Evolutionary conservation across 257 asterid species (phyloP).

Genomic region (Nicotiana sylvestris): DNA sequence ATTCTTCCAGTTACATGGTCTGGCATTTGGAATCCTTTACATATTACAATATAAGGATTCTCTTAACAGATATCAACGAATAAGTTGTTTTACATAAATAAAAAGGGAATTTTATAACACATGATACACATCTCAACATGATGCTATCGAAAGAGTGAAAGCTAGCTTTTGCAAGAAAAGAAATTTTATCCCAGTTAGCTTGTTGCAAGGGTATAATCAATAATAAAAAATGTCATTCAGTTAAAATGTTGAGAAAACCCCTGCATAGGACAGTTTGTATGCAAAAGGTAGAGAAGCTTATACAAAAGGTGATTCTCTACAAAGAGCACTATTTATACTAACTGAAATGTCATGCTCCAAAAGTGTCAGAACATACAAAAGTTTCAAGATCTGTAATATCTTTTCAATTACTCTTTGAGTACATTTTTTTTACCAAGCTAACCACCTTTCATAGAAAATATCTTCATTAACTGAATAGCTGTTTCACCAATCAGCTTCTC

Average conservation of each 20-base stretch:
- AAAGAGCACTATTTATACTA: not conserved
- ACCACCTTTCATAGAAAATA: not conserved
- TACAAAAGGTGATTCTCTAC: not conserved
- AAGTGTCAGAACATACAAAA: not conserved
- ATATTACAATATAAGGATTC: not conserved
- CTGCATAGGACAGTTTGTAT: not conserved
- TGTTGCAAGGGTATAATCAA: not conserved
- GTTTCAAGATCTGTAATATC: not conserved
- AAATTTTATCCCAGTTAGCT: not conserved
- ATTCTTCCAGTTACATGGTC: not conserved
- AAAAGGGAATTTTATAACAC: not conserved
- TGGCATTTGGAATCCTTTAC: not conserved
- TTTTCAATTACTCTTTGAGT: not conserved
- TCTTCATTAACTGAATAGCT: not conserved
- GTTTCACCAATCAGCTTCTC: not conserved
- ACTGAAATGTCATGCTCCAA: not conserved
- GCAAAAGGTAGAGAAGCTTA: not conserved
- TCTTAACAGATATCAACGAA: not conserved
- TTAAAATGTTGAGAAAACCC: conserved; percentile 4
- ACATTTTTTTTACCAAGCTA: not conserved
- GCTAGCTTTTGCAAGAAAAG: not conserved
- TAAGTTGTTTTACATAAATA: not conserved
- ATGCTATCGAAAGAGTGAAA: not conserved
- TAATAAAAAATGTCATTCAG: not conserved
- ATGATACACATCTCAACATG: not conserved